Evolutionary conservation across 352 stramenopile species (phyloP).

Genomic region (Globisporangium uncinulatum): DNA sequence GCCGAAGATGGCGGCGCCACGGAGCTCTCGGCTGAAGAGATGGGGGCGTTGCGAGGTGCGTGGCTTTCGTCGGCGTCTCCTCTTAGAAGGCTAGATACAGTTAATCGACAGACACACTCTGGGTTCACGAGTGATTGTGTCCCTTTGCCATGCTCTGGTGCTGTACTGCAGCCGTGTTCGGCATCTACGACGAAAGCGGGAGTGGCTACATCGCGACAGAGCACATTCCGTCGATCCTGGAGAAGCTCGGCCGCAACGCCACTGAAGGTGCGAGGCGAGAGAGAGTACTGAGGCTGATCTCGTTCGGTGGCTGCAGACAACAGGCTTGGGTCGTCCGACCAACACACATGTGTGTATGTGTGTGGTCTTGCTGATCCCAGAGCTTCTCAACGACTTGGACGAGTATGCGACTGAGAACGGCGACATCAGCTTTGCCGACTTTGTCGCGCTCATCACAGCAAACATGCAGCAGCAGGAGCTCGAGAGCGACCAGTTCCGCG

Average conservation of each 20-base stretch:
- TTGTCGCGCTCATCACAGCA: constrained; percentile 50
- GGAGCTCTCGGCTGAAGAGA: constrained; percentile 68
- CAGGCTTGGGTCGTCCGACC: too few species aligned
- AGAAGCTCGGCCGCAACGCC: constrained; percentile 63
- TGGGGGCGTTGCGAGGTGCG: constrained; percentile 60
- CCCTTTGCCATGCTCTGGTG: not conserved
- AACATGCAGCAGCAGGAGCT: constrained; percentile 37
- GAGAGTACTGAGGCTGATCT: not conserved
- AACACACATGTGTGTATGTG: not conserved
- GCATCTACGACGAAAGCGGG: constrained; percentile 65
- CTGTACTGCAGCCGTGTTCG: constrained; percentile 50
- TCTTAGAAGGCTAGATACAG: too few species aligned
- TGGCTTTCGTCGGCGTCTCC: not conserved
- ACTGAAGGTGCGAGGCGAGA: constrained; percentile 40
- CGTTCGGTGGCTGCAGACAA: not conserved
- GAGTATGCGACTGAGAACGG: constrained; percentile 44
- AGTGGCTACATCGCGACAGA: constrained; percentile 54
- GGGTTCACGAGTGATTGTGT: not conserved
- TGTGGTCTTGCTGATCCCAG: constrained; percentile 15
- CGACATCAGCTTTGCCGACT: constrained; percentile 57
- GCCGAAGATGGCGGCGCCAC: constrained; percentile 15
- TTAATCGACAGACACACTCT: not conserved
- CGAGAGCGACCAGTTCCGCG: constrained; percentile 36
- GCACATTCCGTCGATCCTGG: constrained; percentile 66
- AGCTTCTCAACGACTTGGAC: constrained; percentile 67